A percentile compares a stretch with the other conserved stretches of the same genome.
Evolutionary conservation across 345 rosid genomes (phyloP).

Genomic region (Odontarrhena argentea): DNA sequence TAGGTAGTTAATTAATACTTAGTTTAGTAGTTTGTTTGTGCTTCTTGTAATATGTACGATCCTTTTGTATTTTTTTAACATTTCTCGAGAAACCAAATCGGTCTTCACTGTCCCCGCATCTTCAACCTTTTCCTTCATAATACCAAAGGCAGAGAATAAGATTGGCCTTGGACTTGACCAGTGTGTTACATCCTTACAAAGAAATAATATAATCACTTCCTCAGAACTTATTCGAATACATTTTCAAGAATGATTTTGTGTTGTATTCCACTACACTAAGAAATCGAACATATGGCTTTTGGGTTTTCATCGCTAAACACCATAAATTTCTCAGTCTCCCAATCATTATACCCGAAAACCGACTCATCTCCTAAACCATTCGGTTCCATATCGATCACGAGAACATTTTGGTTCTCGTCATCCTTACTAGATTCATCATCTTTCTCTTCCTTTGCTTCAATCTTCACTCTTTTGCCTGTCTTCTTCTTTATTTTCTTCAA

Average conservation of each 20-base stretch:
- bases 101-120: background rate
- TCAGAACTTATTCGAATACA: background rate
- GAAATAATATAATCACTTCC: background rate
- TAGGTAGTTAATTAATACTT: background rate
- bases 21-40: background rate
- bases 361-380: conserved; percentile 19
- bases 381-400: conserved; percentile 33
- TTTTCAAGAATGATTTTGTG: background rate
- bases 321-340: conserved; percentile 31
- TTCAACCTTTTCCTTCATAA: background rate
- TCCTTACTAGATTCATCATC: conserved; percentile 30
- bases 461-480: conserved; percentile 63
- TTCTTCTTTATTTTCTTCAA: conserved; percentile 73
- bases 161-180: background rate
- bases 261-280: conserved; percentile 21
- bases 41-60: background rate
- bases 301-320: conserved; percentile 39
- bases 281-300: conserved; percentile 38
- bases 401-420: conserved; percentile 15
- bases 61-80: background rate
- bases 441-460: conserved; percentile 39
- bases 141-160: background rate
- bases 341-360: conserved; percentile 12
- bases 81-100: background rate
- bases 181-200: background rate